These are phyloP conservation scores for Phalaenopsis aphrodite DNA, from an alignment of 106 monocot genomes.

Conservation along the genomic window DNA sequence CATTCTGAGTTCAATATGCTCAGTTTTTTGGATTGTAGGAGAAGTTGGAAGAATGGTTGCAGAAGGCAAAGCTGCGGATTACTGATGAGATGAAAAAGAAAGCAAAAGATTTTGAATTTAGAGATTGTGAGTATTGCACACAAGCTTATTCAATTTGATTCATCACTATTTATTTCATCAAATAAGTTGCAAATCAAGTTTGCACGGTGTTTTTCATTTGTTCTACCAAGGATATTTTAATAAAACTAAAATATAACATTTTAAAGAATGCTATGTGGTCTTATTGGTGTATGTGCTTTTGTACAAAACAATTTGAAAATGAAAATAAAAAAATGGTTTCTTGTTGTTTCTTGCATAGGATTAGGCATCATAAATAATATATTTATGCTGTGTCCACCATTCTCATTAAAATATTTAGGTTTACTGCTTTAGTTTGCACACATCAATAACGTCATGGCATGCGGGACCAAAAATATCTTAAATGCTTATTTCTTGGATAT, in stretches of 20 bases:
- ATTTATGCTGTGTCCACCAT: no score
- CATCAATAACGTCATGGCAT: no score
- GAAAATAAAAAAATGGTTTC: not conserved
- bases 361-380: no score
- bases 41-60: conserved; percentile 61
- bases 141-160: not conserved
- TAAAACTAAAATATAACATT: not conserved
- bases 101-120: conserved; percentile 32
- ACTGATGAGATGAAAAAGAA: conserved; percentile 52
- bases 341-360: no score
- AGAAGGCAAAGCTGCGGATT: conserved; percentile 32
- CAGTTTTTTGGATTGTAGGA: conserved; percentile 33
- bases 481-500: no score
- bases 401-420: no score
- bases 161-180: not conserved
- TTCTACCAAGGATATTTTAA: not conserved
- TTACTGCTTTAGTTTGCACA: no score
- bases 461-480: no score
- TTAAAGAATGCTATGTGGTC: not conserved
- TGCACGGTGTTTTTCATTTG: not conserved
- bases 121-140: conserved; percentile 26
- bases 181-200: not conserved
- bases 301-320: not conserved
- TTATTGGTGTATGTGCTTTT: not conserved
- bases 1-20: not conserved